These are phyloP conservation scores for Trichoderma virens DNA, from an alignment of 495 filamentous ascomycete genomes.

Conservation along the genomic window DNA sequence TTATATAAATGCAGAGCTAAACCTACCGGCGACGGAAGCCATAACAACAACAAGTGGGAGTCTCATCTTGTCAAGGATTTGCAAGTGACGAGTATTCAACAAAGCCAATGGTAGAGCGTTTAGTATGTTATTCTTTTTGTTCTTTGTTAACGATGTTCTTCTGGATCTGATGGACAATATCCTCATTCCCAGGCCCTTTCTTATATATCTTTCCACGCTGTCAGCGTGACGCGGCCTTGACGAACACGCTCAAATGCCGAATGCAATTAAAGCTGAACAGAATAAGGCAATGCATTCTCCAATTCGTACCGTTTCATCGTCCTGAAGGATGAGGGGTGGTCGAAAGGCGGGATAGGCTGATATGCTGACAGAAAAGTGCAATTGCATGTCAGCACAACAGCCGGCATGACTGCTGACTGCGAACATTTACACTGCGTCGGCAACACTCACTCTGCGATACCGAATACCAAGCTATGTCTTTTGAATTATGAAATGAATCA, in stretches of 20 bases:
- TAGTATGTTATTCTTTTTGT: not conserved
- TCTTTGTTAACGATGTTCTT: not conserved
- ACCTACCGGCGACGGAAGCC: not conserved
- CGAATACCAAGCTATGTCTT: not conserved
- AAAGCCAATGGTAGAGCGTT: no score
- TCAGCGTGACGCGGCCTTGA: slow-evolving; percentile 3
- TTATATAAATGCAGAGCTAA: not conserved
- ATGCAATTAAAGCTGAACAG: not conserved
- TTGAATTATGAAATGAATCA: not conserved
- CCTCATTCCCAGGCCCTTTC: not conserved
- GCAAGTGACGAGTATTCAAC: not conserved
- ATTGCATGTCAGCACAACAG: not conserved
- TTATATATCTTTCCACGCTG: not conserved
- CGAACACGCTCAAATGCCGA: not conserved
- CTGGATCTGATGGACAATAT: not conserved
- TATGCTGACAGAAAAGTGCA: slow-evolving; percentile 1
- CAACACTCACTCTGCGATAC: no score
- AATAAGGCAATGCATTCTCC: not conserved
- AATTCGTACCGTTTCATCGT: not conserved
- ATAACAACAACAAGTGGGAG: slow-evolving; percentile 2
- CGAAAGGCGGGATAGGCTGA: not conserved
- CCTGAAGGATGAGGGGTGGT: not conserved
- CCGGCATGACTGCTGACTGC: slow-evolving; percentile 2
- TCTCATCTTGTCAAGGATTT: not conserved
- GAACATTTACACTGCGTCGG: not conserved